Conservation (phyloP, 1,284 basidiomycete genomes). For the Apiotrichum gamsii region DNA sequence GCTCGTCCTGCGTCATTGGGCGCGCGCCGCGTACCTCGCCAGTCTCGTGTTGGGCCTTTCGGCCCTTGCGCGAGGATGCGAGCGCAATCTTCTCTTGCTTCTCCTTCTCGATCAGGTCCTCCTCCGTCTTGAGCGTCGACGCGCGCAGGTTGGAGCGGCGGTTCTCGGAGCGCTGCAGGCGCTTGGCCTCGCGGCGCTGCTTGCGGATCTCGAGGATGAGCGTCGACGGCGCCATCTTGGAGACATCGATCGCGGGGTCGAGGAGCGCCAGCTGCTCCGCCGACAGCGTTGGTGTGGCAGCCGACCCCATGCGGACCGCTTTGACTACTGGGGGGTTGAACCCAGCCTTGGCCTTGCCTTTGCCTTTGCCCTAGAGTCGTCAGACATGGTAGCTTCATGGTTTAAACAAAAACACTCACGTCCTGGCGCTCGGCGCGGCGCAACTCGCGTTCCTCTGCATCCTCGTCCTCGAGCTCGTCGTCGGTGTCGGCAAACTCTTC, state of each 20-base stretch:
- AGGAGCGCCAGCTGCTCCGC: constrained; percentile 16
- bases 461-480: constrained; percentile 40
- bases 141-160: constrained; percentile 39
- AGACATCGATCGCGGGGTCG: constrained; percentile 30
- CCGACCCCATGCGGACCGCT: constrained; percentile 7
- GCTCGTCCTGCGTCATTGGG: constrained; percentile 49
- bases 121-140: constrained; percentile 35
- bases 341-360: constrained; percentile 24
- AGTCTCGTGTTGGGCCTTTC: constrained; percentile 35
- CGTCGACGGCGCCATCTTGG: constrained; percentile 40
- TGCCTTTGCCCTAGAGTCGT: constrained; percentile 16
- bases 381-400: too few relatives aligned
- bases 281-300: constrained; percentile 7
- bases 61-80: constrained; percentile 11
- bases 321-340: constrained; percentile 33
- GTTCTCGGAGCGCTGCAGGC: constrained; percentile 29
- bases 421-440: constrained; percentile 31
- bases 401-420: too few relatives aligned
- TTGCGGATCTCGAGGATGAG: constrained; percentile 37
- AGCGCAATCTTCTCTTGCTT: constrained; percentile 17
- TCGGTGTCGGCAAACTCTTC: constrained; percentile 47
- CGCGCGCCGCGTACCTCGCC: constrained; percentile 30
- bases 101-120: constrained; percentile 30
- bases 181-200: constrained; percentile 35
- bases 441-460: constrained; percentile 30